Conservation (phyloP, 257 asterid genomes). For the Ajuga chamaepitys region DNA sequence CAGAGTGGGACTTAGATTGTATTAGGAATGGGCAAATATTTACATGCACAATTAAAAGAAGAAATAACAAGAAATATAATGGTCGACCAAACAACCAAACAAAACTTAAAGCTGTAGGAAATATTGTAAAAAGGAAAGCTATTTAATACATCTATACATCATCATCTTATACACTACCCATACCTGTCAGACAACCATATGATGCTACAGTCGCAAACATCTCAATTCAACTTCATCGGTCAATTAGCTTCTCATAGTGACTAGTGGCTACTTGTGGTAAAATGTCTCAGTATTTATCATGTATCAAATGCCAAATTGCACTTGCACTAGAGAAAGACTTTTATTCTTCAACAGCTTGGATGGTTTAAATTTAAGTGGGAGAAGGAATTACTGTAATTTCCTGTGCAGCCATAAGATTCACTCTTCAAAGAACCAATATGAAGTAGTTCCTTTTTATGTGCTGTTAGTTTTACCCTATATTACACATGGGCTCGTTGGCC, state of each 20-base stretch:
- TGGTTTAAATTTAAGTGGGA: background rate
- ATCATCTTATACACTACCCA: background rate
- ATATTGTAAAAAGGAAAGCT: background rate
- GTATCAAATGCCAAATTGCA: background rate
- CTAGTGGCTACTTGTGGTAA: background rate
- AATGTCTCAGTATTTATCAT: background rate
- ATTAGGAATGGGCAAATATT: slow-evolving; percentile 3
- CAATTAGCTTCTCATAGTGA: background rate
- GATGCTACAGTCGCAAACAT: background rate
- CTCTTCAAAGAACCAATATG: background rate
- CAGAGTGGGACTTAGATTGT: slow-evolving; percentile 28
- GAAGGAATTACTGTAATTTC: background rate
- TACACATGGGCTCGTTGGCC: no score
- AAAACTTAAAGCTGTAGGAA: background rate
- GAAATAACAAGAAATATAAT: background rate
- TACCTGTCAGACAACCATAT: background rate
- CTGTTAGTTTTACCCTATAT: no score
- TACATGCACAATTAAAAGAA: background rate
- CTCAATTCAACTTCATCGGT: background rate
- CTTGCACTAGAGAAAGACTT: background rate
- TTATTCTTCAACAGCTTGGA: background rate
- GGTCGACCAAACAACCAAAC: background rate
- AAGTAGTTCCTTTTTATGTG: background rate
- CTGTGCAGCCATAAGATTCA: background rate
- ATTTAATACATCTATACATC: background rate